Evolutionary conservation across 2,329 filamentous ascomycete species (phyloP), one percentile per base, ranked within the genome.

Genomic region (Fusarium mexicanum): DNA sequence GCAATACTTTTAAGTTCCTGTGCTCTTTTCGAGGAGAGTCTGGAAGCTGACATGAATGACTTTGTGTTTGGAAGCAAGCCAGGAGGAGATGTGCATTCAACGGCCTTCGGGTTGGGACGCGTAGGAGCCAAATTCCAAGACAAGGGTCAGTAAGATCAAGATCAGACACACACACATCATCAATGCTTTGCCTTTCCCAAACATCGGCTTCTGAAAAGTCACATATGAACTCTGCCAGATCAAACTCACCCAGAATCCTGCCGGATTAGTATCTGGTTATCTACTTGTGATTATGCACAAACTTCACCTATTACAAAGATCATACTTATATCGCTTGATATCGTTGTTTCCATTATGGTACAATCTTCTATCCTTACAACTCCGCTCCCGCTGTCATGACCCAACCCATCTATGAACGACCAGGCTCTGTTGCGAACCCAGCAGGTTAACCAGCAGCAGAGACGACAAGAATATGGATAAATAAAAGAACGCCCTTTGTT

Each of bases 361-460:
- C 78, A 79, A 76, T 80, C 74, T 76, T 73, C 74, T 80, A 81
- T 81, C 79, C 79, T 75, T 81, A 78, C 78, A 82, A 79, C 78
- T 78, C 78, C 77, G 67, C 69, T 63, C 72, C 74, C 77, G 71
- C 73, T 79, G 64, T 74, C 64, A 68, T 74, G 61, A 72, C 75
- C 73, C 71, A 75, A 69, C 67, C 76, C 73, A 71, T 80, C 74
- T 80, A 79, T 74, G 58, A 78, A 77, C 60, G 61, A 60, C 73
- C 60, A 61, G 75, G 67, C 59, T 63, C 69, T 68, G 40, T 68
- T 67, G 54, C 51, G 68, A 69, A 74, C 67, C 70, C 64, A 64
- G 64, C 47, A 73, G 74, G 57, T 60, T 62, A 71, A 75, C 72
- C 72, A 63, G 69, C 73, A 71, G 71, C 68, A 74, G 74, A 69